These are phyloP conservation scores for Basipetospora chlamydospora DNA, from an alignment of 2,329 filamentous ascomycete species.

Conservation along the genomic window DNA sequence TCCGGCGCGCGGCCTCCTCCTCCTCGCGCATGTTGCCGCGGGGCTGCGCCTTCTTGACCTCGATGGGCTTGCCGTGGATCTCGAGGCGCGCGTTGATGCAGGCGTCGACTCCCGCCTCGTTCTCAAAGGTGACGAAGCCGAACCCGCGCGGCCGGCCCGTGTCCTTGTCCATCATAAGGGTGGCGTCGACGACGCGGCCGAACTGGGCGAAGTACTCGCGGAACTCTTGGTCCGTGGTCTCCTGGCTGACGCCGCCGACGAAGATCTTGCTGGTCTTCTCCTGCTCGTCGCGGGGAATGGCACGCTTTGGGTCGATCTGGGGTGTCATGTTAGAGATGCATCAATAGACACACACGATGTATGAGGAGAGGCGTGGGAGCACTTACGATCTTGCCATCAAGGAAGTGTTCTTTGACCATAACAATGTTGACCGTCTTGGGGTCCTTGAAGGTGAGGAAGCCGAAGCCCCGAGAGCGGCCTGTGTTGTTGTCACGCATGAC, in stretches of 20 bases:
- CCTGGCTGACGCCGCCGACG: slow-evolving; percentile 92
- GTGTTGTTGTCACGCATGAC: slow-evolving; percentile 98
- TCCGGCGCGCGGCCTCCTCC: slow-evolving; percentile 54
- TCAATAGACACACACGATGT: background rate
- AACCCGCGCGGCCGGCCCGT: slow-evolving; percentile 94
- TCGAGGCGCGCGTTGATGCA: slow-evolving; percentile 74
- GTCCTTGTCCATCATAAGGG: slow-evolving; percentile 99
- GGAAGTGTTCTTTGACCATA: slow-evolving; percentile 98
- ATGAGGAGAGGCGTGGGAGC: background rate
- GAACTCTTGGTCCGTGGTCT: slow-evolving; percentile 92
- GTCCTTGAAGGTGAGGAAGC: slow-evolving; percentile 95
- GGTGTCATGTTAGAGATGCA: no score
- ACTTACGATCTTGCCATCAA: slow-evolving; percentile 95
- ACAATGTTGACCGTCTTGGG: slow-evolving; percentile 97
- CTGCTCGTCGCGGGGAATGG: slow-evolving; percentile 93
- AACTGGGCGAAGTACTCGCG: slow-evolving; percentile 95
- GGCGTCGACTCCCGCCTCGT: slow-evolving; percentile 83
- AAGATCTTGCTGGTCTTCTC: slow-evolving; percentile 99
- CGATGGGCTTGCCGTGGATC: slow-evolving; percentile 90
- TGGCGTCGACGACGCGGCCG: slow-evolving; percentile 89
- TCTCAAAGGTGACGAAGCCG: slow-evolving; percentile 96
- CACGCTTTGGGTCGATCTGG: slow-evolving; percentile 94
- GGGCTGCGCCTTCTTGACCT: slow-evolving; percentile 96
- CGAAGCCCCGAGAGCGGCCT: slow-evolving; percentile 87
- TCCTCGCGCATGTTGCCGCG: slow-evolving; percentile 88